Evolutionary conservation across 2,329 filamentous ascomycete genomes (phyloP), one percentile per base, ranked within the genome.

Genomic region (Arthrobotrys megalospora): DNA sequence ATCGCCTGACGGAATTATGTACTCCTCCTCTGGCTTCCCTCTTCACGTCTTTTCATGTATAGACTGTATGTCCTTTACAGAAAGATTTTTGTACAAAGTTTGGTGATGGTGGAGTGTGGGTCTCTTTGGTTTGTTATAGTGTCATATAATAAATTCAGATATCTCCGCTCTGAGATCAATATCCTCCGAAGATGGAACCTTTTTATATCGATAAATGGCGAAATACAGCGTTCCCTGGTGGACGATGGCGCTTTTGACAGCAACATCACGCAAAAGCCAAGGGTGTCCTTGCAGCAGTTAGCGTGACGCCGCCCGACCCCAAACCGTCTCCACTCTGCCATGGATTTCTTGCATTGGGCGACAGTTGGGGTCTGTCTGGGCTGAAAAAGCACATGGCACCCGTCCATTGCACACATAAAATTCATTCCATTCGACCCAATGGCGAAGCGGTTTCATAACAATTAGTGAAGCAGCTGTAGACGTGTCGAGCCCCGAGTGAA

Each of bases 1-100:
- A 73, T 83, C 82, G 82, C 81, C 82, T 79, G 81, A 78, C 82
- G 53, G 64, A 53, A 52, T 24, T 10, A 63, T 45, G 24, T 48
- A 47, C 21, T 64, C 14, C 68, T 5, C 47, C 52, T 14, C 36
- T 16, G 53, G 47, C 58, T n/a, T 47, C 48, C 38, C 53, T 55
- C 67, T 69, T 80, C 62, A 36, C 53, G 53, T 70, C 69, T 65
- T 71, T 53, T 72, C 41, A 65, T 76, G 69, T 80, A 62, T 75
- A 72, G 70, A 76, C 53, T 63, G 38, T 52, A 21, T 73, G 36
- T 16, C 70, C 55, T 80, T 65, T 79, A 64, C 62, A 73, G 38
- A 79, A 80, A 81, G 67, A 53, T 67, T 45, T 45, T 47, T 72
- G 75, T 78, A 68, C 65, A 77, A 72, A 72, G 66, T 43, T 60